Evolutionary conservation across 345 rosid genomes (phyloP).

Genomic region (Pseudoturritis turrita): DNA sequence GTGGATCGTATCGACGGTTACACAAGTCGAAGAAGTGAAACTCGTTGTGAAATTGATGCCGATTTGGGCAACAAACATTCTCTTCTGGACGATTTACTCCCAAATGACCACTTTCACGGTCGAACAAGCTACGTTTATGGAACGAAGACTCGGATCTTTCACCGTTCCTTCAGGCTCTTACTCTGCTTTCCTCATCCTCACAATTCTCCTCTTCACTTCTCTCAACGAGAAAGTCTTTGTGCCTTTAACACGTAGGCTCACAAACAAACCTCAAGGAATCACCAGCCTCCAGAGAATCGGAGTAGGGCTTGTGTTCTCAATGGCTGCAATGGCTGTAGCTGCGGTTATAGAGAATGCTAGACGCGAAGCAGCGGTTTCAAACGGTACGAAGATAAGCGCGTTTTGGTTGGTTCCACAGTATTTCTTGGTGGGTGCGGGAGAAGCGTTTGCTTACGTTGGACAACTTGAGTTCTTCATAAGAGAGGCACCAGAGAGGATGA

Average conservation of each 20-base stretch:
- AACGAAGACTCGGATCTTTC: constrained; percentile 52
- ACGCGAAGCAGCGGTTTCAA: constrained; percentile 33
- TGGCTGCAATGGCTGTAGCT: constrained; percentile 61
- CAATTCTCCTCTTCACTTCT: constrained; percentile 82
- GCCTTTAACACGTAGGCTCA: constrained; percentile 56
- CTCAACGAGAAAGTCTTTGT: constrained; percentile 69
- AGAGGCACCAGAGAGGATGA: constrained; percentile 90
- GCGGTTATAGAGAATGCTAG: constrained; percentile 62
- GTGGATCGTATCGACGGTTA: constrained; percentile 66
- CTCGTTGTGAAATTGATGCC: constrained; percentile 71
- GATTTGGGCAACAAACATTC: constrained; percentile 83
- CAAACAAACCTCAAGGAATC: constrained; percentile 55
- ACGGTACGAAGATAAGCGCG: constrained; percentile 43
- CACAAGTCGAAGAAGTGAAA: constrained; percentile 85
- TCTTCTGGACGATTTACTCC: constrained; percentile 91
- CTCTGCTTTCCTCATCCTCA: constrained; percentile 59
- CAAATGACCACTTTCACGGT: constrained; percentile 92
- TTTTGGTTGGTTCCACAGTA: constrained; percentile 80
- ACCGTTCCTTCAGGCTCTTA: constrained; percentile 60
- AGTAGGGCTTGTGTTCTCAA: constrained; percentile 60
- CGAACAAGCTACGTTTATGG: constrained; percentile 78
- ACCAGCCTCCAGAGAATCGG: constrained; percentile 94
- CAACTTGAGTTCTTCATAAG: constrained; percentile 91
- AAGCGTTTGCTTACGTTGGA: constrained; percentile 87
- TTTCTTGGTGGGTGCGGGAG: constrained; percentile 89